phyloP scores from a whole-genome alignment of 768 basidiomycete genomes.

The Rickenella mellea region DNA sequence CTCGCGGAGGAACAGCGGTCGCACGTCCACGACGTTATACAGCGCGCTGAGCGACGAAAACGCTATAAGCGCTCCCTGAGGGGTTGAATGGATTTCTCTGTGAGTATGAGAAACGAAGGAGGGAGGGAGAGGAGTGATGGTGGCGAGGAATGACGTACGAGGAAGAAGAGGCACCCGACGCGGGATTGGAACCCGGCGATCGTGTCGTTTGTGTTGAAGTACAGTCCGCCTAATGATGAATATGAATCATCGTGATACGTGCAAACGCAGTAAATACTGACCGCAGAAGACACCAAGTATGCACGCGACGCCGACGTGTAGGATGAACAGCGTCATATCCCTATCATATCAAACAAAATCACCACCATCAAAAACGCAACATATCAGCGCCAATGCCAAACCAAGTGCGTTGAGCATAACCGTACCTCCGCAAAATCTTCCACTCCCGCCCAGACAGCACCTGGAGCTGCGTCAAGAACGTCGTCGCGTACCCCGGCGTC shows the following conservation, averaged over 20 bases:
- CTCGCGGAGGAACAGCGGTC: constrained; percentile 85
- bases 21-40: constrained; percentile 77
- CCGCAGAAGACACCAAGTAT: constrained; percentile 83
- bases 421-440: constrained; percentile 65
- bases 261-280: constrained; percentile 20
- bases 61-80: constrained; percentile 78
- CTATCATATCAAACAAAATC: too few relatives aligned
- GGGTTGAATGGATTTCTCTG: neutral
- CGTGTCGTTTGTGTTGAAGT: constrained; percentile 66
- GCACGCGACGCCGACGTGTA: constrained; percentile 63
- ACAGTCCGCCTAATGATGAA: constrained; percentile 68
- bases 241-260: neutral
- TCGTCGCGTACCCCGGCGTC: constrained; percentile 46
- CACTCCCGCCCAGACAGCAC: constrained; percentile 77
- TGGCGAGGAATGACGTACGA: constrained; percentile 36
- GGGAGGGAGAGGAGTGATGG: too few relatives aligned
- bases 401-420: constrained; percentile 1
- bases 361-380: too few relatives aligned
- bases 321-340: constrained; percentile 74
- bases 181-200: constrained; percentile 93
- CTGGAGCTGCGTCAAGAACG: constrained; percentile 85
- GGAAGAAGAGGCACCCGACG: constrained; percentile 91
- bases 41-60: constrained; percentile 87
- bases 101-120: neutral
- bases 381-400: neutral